Evolutionary conservation across 768 basidiomycete genomes (phyloP).

Genomic region (Rhizopogon vesiculosus): DNA sequence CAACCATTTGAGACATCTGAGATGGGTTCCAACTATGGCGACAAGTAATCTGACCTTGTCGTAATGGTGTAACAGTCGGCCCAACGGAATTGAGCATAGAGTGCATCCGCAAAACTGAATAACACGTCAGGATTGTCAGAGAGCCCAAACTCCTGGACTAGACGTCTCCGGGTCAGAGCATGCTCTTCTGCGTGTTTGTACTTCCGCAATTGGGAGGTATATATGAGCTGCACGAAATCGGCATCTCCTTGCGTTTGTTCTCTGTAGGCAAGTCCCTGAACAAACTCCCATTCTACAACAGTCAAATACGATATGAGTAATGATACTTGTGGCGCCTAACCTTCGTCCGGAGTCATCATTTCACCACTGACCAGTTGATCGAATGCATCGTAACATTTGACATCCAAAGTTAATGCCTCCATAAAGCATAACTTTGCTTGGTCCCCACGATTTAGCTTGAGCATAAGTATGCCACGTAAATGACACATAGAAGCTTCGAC

Average conservation of each 20-base stretch:
- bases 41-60: conserved; percentile 45
- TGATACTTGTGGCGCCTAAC: conserved; percentile 35
- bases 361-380: conserved; percentile 85
- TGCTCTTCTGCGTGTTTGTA: conserved; percentile 84
- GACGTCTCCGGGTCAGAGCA: conserved; percentile 66
- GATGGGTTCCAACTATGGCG: background rate
- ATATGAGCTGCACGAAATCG: conserved; percentile 88
- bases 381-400: conserved; percentile 97
- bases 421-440: conserved; percentile 93
- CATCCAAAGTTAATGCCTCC: conserved; percentile 91
- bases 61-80: conserved; percentile 93
- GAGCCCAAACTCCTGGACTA: conserved; percentile 80
- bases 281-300: conserved; percentile 90
- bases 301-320: conserved; percentile 3
- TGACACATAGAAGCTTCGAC: conserved; percentile 98
- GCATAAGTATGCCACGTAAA: conserved; percentile 88
- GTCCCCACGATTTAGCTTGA: conserved; percentile 86
- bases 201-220: conserved; percentile 88
- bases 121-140: conserved; percentile 92
- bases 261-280: conserved; percentile 76
- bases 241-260: conserved; percentile 87
- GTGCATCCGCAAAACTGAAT: conserved; percentile 84
- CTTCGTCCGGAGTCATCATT: conserved; percentile 96
- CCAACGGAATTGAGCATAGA: conserved; percentile 87
- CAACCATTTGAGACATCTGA: background rate